A percentile compares a stretch with the other conserved stretches of the same genome.
phyloP scores from a whole-genome alignment of 2,329 filamentous ascomycete species.

The Colletotrichum godetiae region DNA sequence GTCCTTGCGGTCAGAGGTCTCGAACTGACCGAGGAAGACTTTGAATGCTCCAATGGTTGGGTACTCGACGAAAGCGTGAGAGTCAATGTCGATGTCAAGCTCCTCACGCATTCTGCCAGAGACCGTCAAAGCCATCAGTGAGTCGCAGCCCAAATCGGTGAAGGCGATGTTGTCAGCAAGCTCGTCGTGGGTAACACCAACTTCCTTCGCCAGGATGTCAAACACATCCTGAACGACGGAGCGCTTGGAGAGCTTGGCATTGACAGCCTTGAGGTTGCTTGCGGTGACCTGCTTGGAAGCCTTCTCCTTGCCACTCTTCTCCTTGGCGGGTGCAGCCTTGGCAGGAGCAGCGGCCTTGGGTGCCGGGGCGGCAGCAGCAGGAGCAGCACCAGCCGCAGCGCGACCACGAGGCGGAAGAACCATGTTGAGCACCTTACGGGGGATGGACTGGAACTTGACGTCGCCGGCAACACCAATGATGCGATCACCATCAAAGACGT shows the following conservation, averaged over 20 bases:
- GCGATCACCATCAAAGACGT: constrained; percentile 63
- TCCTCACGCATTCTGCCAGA: constrained; percentile 68
- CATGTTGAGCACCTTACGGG: constrained; percentile 73
- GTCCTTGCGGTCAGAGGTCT: constrained; percentile 41
- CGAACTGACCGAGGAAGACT: constrained; percentile 51
- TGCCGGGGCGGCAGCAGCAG: constrained; percentile 47
- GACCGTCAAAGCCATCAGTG: constrained; percentile 70
- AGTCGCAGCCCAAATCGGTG: constrained; percentile 69
- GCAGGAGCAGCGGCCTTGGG: constrained; percentile 47
- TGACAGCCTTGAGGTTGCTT: constrained; percentile 59
- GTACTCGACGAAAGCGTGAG: constrained; percentile 64
- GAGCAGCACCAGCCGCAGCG: constrained; percentile 48
- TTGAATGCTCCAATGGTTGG: constrained; percentile 67
- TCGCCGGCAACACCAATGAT: constrained; percentile 63
- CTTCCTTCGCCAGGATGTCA: constrained; percentile 67
- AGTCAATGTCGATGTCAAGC: constrained; percentile 64
- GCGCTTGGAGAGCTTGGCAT: constrained; percentile 58
- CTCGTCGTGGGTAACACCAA: constrained; percentile 65
- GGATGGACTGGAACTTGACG: constrained; percentile 75
- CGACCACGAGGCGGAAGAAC: constrained; percentile 72
- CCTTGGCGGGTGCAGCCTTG: constrained; percentile 45
- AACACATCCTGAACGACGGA: constrained; percentile 59
- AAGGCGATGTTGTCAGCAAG: constrained; percentile 68
- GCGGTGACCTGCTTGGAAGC: constrained; percentile 55
- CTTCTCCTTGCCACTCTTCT: constrained; percentile 52